A percentile compares a stretch with the other conserved stretches of the same genome.
These are phyloP conservation scores for Fusarium odoratissimum DNA, from an alignment of 2,329 filamentous ascomycete genomes.

Conservation along the genomic window DNA sequence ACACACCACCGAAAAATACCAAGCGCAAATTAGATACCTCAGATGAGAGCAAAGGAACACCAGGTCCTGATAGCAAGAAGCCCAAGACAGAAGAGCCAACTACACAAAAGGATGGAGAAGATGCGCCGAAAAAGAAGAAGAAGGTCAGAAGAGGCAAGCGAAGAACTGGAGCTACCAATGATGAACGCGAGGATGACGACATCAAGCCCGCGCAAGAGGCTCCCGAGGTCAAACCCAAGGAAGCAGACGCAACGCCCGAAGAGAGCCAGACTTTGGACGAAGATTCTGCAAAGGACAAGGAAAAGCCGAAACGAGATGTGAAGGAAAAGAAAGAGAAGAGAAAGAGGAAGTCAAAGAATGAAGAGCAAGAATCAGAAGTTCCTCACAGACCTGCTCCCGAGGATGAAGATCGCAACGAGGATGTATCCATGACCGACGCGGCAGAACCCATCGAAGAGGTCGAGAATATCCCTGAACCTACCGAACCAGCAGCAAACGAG, in stretches of 20 bases:
- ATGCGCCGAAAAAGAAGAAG: constrained; percentile 43
- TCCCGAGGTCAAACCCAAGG: constrained; percentile 37
- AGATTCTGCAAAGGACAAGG: constrained; percentile 44
- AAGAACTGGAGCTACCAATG: constrained; percentile 29
- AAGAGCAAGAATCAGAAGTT: constrained; percentile 25
- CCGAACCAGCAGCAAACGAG: neutral
- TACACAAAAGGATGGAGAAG: constrained; percentile 18
- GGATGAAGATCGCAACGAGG: constrained; percentile 28
- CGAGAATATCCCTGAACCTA: neutral
- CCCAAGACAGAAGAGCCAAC: constrained; percentile 43
- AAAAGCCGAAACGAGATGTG: constrained; percentile 23
- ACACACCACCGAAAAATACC: constrained; percentile 42
- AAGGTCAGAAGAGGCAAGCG: constrained; percentile 40
- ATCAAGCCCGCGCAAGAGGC: constrained; percentile 14
- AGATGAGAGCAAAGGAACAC: constrained; percentile 43
- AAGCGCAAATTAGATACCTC: constrained; percentile 54
- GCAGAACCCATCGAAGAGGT: constrained; percentile 4
- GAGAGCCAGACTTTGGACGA: constrained; percentile 46
- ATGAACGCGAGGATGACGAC: constrained; percentile 26
- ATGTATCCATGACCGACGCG: constrained; percentile 41
- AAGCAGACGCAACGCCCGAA: constrained; percentile 47
- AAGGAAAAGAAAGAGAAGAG: constrained; percentile 24
- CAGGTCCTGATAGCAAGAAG: constrained; percentile 51
- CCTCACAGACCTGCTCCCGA: neutral
- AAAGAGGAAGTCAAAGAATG: constrained; percentile 17